phyloP scores from a whole-genome alignment of 2,329 filamentous ascomycete genomes.

The Lecanicillium sp. region DNA sequence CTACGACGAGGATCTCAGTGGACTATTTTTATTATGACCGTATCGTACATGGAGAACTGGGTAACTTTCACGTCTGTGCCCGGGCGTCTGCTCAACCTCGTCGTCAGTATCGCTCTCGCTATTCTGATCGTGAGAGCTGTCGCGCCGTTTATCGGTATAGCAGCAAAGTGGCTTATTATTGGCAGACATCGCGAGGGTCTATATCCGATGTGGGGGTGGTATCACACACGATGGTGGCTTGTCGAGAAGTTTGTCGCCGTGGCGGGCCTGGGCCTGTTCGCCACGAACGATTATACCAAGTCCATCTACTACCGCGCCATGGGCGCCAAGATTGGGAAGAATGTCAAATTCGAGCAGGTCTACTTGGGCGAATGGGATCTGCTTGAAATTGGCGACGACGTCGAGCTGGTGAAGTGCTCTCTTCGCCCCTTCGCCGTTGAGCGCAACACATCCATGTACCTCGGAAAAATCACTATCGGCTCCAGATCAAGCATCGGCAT shows the following conservation, averaged over 20 bases:
- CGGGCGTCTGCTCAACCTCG: too few species aligned
- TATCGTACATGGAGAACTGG: too few species aligned
- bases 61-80: too few species aligned
- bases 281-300: conserved; percentile 31
- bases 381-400: conserved; percentile 46
- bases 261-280: conserved; percentile 42
- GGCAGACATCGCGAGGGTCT: conserved; percentile 47
- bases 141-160: too few species aligned
- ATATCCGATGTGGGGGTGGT: conserved; percentile 54
- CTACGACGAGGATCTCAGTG: too few species aligned
- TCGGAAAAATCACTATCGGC: conserved; percentile 45
- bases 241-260: conserved; percentile 47
- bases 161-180: conserved; percentile 53
- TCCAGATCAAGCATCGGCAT: conserved; percentile 41
- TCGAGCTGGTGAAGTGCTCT: conserved; percentile 40
- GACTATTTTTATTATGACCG: too few species aligned
- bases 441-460: conserved; percentile 52
- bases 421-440: conserved; percentile 49
- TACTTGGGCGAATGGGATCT: conserved; percentile 51
- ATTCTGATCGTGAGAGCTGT: too few species aligned
- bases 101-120: too few species aligned
- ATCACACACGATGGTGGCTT: conserved; percentile 55
- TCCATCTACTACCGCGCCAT: conserved; percentile 45
- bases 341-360: conserved; percentile 40
- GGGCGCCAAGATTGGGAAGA: conserved; percentile 46